Evolutionary conservation across 352 stramenopile species (phyloP).

Genomic region (Globisporangium megalacanthum): DNA sequence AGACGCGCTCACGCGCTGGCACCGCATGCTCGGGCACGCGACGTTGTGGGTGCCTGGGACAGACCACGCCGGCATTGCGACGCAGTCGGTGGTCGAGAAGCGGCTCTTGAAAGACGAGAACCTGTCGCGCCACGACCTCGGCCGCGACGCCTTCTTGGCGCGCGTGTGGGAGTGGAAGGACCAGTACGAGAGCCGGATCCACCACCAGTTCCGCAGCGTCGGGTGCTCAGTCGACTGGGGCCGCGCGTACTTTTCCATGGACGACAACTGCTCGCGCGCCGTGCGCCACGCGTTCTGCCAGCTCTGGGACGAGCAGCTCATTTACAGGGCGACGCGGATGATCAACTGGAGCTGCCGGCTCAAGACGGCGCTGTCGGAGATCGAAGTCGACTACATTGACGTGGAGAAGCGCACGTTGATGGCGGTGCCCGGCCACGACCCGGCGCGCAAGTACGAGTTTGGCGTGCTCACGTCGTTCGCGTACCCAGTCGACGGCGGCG

Average conservation of each 20-base stretch:
- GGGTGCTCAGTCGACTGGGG: conserved; percentile 97
- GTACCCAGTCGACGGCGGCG: conserved; percentile 92
- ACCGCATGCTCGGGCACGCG: conserved; percentile 97
- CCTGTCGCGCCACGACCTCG: conserved; percentile 84
- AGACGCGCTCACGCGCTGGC: conserved; percentile 97
- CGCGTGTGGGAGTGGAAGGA: conserved; percentile 98
- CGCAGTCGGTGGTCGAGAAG: conserved; percentile 92
- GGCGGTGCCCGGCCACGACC: conserved; percentile 94
- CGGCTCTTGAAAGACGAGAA: conserved; percentile 78
- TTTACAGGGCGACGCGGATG: conserved; percentile 97
- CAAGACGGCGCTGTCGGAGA: conserved; percentile 94
- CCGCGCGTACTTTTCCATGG: conserved; percentile 99
- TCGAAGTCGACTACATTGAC: conserved; percentile 99
- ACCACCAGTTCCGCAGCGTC: conserved; percentile 87
- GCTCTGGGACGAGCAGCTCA: conserved; percentile 89
- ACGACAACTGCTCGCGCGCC: conserved; percentile 95
- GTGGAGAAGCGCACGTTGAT: conserved; percentile 96
- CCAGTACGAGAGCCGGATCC: conserved; percentile 82
- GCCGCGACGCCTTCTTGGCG: conserved; percentile 92
- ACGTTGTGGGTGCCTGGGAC: conserved; percentile 97
- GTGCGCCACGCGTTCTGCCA: conserved; percentile 97
- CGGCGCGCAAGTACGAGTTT: conserved; percentile 98
- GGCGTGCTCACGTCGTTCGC: conserved; percentile 97
- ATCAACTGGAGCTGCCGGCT: conserved; percentile 99
- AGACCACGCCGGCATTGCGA: conserved; percentile 99